phyloP scores from a whole-genome alignment of 257 asterid genomes.

The Gentiana dahurica region DNA sequence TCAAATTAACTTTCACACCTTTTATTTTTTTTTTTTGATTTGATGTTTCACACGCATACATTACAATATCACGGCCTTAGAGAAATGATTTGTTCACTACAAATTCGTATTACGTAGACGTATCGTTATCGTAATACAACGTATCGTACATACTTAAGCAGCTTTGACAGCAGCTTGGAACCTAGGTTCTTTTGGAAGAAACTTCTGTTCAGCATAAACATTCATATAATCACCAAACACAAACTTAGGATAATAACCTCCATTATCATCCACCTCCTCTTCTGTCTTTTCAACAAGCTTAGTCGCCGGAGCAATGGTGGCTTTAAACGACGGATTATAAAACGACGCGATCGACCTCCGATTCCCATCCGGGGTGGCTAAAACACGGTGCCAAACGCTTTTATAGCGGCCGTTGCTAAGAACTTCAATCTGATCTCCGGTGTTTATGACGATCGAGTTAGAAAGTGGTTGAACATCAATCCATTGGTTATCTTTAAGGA shows the following conservation, averaged over 20 bases:
- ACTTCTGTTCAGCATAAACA: constrained; percentile 63
- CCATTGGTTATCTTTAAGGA: constrained; percentile 63
- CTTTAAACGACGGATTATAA: constrained; percentile 66
- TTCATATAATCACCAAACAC: constrained; percentile 73
- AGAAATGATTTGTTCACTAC: no score
- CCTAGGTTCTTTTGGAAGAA: constrained; percentile 75
- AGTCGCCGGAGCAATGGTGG: constrained; percentile 56
- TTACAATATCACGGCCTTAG: no score
- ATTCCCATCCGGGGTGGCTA: constrained; percentile 38
- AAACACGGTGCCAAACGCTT: constrained; percentile 82
- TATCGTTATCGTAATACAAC: no score
- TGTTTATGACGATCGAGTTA: constrained; percentile 64
- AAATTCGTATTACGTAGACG: no score
- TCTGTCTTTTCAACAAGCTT: constrained; percentile 7
- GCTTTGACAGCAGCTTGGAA: constrained; percentile 68
- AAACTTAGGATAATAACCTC: constrained; percentile 41
- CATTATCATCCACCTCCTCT: constrained; percentile 1
- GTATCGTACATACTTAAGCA: constrained; percentile 5
- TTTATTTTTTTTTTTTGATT: no score
- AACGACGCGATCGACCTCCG: constrained; percentile 76
- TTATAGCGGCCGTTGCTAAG: constrained; percentile 72
- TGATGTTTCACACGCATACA: no score
- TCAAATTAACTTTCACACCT: no score
- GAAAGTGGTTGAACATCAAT: constrained; percentile 58
- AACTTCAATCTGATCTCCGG: constrained; percentile 77